phyloP scores from a whole-genome alignment of 2,329 filamentous ascomycete genomes.

The Metarhizium guizhouense region DNA sequence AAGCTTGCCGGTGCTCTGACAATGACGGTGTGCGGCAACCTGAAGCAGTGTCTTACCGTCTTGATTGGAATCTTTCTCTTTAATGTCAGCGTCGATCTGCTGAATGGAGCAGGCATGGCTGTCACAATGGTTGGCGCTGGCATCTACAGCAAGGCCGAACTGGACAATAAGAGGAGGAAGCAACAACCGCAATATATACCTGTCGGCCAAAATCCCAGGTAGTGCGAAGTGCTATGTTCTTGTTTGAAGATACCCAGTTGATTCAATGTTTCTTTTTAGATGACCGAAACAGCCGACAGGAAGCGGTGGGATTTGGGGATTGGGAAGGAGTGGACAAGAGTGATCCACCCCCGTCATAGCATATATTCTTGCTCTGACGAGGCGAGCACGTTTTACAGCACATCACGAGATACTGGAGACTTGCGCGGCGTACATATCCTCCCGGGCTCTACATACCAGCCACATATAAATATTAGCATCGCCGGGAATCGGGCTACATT shows the following conservation, averaged over 20 bases:
- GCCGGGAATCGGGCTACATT: not conserved
- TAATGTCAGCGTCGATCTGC: conserved; percentile 37
- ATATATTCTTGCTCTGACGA: not conserved
- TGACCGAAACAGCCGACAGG: conserved; percentile 3
- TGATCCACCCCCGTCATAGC: not conserved
- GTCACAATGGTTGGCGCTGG: conserved; percentile 46
- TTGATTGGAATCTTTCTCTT: conserved; percentile 45
- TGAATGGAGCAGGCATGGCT: conserved; percentile 47
- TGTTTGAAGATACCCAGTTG: conserved; percentile 8
- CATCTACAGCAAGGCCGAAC: conserved; percentile 49
- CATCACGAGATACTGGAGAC: not conserved
- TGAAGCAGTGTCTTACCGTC: conserved; percentile 50
- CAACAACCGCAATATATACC: conserved; percentile 24
- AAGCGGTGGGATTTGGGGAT: not conserved
- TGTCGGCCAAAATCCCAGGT: conserved; percentile 22
- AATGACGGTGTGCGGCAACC: conserved; percentile 50
- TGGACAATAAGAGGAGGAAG: conserved; percentile 35
- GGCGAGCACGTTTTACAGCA: not conserved
- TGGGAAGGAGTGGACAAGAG: not conserved
- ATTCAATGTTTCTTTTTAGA: conserved; percentile 1
- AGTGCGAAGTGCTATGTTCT: conserved; percentile 3
- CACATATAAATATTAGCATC: not conserved
- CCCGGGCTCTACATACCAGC: not conserved
- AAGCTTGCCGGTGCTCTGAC: conserved; percentile 48
- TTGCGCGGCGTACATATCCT: not conserved